Conservation (phyloP, 23 red algal genomes). For the Agarophyton chilense region DNA sequence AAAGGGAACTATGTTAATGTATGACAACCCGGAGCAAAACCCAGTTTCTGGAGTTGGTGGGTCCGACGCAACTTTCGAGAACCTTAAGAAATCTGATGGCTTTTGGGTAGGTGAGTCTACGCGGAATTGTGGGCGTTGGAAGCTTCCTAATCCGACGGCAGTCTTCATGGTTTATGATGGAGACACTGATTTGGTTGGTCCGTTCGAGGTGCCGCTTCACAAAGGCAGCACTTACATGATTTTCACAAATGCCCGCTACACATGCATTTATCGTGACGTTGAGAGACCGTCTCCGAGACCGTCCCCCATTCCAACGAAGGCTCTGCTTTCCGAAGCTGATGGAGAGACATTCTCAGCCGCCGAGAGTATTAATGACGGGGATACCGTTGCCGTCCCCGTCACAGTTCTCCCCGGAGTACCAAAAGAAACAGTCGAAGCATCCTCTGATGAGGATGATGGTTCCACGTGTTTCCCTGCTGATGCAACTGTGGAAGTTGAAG, state of each 20-base stretch:
- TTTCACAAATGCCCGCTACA: slow-evolving; percentile 39
- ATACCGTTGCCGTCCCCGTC: slow-evolving; percentile 49
- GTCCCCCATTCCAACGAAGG: neutral
- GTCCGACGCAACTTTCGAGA: slow-evolving; percentile 8
- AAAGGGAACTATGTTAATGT: slow-evolving; percentile 37
- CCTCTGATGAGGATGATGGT: slow-evolving; percentile 50
- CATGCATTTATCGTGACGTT: slow-evolving; percentile 42
- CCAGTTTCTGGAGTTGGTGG: slow-evolving; percentile 21
- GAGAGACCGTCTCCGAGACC: slow-evolving; percentile 18
- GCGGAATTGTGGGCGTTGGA: slow-evolving; percentile 34
- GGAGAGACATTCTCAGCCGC: slow-evolving; percentile 7
- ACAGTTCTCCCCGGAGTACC: slow-evolving; percentile 33
- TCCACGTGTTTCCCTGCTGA: slow-evolving; percentile 71
- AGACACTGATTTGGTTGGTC: slow-evolving; percentile 21
- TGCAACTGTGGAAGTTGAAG: slow-evolving; percentile 61
- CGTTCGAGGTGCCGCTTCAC: slow-evolving; percentile 25
- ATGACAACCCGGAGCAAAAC: slow-evolving; percentile 7
- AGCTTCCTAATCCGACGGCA: slow-evolving; percentile 51
- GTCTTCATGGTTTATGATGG: slow-evolving; percentile 52
- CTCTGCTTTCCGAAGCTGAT: neutral
- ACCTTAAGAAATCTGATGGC: slow-evolving; percentile 20
- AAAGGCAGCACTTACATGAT: slow-evolving; percentile 43
- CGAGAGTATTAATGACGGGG: slow-evolving; percentile 15
- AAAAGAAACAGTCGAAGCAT: neutral
- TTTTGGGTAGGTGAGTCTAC: slow-evolving; percentile 61